Conservation (phyloP, 495 filamentous ascomycete genomes). For the Penicillium riverlandense region DNA sequence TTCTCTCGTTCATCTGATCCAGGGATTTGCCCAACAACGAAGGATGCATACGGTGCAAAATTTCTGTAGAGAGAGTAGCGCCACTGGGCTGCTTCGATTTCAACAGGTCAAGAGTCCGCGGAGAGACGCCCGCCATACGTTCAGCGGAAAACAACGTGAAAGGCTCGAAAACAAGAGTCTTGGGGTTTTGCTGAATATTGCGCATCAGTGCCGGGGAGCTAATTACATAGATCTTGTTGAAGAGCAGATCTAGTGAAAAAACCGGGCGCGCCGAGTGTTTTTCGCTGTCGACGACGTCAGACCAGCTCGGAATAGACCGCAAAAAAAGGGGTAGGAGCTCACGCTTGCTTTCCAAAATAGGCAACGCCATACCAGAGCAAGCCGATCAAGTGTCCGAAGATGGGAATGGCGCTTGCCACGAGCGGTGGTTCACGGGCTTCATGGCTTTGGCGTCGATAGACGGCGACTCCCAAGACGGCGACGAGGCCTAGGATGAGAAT, state of each 20-base stretch:
- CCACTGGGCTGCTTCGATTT: slow-evolving; percentile 13
- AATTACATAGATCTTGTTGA: slow-evolving; percentile 37
- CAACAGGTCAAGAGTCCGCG: neutral
- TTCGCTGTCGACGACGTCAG: slow-evolving; percentile 6
- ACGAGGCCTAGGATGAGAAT: slow-evolving; percentile 5
- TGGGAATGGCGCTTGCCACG: slow-evolving; percentile 28
- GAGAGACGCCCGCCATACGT: slow-evolving; percentile 12
- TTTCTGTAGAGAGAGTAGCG: slow-evolving; percentile 6
- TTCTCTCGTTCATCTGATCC: slow-evolving; percentile 22
- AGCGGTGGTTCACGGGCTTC: slow-evolving; percentile 41
- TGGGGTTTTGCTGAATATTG: slow-evolving; percentile 34
- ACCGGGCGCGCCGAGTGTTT: slow-evolving; percentile 23
- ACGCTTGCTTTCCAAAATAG: slow-evolving; percentile 21
- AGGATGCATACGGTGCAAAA: slow-evolving; percentile 17
- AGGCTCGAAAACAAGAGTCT: slow-evolving; percentile 35
- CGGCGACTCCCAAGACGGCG: slow-evolving; percentile 4
- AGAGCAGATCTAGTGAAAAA: slow-evolving; percentile 36
- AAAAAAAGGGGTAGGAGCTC: neutral
- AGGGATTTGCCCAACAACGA: slow-evolving; percentile 16
- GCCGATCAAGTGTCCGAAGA: slow-evolving; percentile 39
- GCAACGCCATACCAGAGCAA: slow-evolving; percentile 27
- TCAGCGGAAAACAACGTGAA: slow-evolving; percentile 13
- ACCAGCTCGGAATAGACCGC: neutral
- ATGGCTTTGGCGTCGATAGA: slow-evolving; percentile 1
- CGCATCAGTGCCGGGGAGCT: slow-evolving; percentile 31